These are phyloP conservation scores for Pulchroboletus neoregius DNA, from an alignment of 1,284 basidiomycete genomes.

Conservation along the genomic window DNA sequence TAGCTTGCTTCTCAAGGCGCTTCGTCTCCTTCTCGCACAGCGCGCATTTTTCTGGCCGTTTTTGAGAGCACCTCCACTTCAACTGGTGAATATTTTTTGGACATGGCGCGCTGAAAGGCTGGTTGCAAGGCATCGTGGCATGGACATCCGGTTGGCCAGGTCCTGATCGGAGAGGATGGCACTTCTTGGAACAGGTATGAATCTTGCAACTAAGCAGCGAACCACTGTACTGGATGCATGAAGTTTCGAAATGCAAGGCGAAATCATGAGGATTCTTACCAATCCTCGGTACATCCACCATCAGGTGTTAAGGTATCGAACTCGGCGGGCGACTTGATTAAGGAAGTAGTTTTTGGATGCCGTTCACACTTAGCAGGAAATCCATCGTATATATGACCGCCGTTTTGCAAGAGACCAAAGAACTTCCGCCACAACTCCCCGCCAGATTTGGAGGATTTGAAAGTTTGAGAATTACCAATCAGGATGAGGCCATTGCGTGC, in stretches of 20 bases:
- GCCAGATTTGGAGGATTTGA: conserved; percentile 48
- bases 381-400: conserved; percentile 50
- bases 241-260: neutral
- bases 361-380: conserved; percentile 54
- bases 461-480: conserved; percentile 60
- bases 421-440: conserved; percentile 48
- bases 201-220: conserved; percentile 41
- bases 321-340: conserved; percentile 40
- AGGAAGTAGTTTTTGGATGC: conserved; percentile 41
- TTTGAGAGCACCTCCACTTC: conserved; percentile 35
- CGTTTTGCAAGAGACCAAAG: conserved; percentile 40
- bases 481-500: conserved; percentile 61
- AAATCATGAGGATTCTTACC: conserved; percentile 39
- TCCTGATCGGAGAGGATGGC: conserved; percentile 37
- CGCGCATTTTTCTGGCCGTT: conserved; percentile 28
- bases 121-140: conserved; percentile 40
- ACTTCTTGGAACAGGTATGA: conserved; percentile 51
- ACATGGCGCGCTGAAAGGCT: conserved; percentile 31
- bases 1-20: conserved; percentile 29
- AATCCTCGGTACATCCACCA: conserved; percentile 55
- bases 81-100: conserved; percentile 10
- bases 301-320: conserved; percentile 53
- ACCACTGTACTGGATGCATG: conserved; percentile 34
- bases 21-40: conserved; percentile 33
- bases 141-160: conserved; percentile 41